Evolutionary conservation across 768 basidiomycete species (phyloP).

Genomic region (Amanita rubescens): DNA sequence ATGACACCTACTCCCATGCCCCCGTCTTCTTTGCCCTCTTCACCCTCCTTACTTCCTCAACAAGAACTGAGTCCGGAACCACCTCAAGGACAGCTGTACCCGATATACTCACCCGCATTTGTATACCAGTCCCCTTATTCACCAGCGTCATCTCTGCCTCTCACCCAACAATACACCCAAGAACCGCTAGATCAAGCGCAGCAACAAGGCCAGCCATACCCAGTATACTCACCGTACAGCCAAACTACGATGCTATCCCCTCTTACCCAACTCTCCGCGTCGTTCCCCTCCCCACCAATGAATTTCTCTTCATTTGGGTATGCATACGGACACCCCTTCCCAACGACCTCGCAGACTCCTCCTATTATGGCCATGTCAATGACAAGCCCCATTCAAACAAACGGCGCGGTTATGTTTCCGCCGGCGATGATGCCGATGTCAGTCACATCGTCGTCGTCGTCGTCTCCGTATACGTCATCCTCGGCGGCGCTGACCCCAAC

Average conservation of each 20-base stretch:
- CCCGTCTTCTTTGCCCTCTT: too few relatives aligned
- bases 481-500: not conserved
- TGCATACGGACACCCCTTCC: not conserved
- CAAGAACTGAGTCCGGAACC: too few relatives aligned
- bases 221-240: not conserved
- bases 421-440: not conserved
- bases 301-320: not conserved
- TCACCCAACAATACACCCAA: too few relatives aligned
- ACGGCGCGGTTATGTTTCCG: not conserved
- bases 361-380: not conserved
- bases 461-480: not conserved
- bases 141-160: too few relatives aligned
- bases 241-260: not conserved
- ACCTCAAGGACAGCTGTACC: too few relatives aligned
- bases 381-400: not conserved
- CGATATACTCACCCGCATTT: too few relatives aligned
- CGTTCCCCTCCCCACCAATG: not conserved
- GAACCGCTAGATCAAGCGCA: too few relatives aligned
- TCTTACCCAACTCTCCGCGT: not conserved
- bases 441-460: not conserved
- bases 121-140: constrained; percentile 9
- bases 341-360: not conserved
- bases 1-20: not conserved
- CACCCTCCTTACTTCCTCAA: too few relatives aligned
- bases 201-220: too few relatives aligned